phyloP scores from a whole-genome alignment of 352 stramenopile genomes.

The Globisporangium orthogonon region DNA sequence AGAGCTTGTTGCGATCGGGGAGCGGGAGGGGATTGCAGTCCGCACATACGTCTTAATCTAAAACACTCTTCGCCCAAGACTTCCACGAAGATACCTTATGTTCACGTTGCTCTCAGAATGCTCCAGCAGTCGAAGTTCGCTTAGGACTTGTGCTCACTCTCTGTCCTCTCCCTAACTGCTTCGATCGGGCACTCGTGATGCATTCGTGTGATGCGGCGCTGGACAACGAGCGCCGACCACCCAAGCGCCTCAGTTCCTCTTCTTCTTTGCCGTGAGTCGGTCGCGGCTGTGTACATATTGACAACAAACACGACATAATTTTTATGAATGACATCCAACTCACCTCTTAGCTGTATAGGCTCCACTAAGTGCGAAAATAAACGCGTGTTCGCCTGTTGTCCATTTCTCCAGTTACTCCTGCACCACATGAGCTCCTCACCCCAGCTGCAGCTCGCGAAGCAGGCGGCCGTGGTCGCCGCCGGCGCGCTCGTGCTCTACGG shows the following conservation, averaged over 20 bases:
- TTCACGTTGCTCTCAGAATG: too few species aligned
- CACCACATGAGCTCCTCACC: conserved; percentile 5
- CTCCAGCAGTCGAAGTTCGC: too few species aligned
- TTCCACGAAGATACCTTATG: too few species aligned
- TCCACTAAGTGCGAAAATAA: not conserved
- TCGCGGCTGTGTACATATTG: conserved; percentile 28
- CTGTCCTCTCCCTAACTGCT: too few species aligned
- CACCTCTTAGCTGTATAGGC: not conserved
- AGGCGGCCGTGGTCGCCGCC: conserved; percentile 15
- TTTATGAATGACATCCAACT: not conserved
- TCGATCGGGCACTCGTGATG: too few species aligned
- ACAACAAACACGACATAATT: not conserved
- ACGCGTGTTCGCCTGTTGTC: not conserved
- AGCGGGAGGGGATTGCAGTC: too few species aligned
- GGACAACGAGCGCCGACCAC: not conserved
- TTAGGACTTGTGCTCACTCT: too few species aligned
- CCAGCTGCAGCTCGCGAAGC: conserved; percentile 9
- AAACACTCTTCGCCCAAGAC: too few species aligned
- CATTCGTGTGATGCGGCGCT: too few species aligned
- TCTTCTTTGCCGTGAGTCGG: conserved; percentile 20
- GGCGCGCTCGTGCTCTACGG: conserved; percentile 36
- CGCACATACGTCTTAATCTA: too few species aligned
- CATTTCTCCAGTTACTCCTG: not conserved
- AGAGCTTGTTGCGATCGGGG: too few species aligned
- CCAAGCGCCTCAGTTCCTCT: conserved; percentile 8